Conservation (phyloP, 305 asterid genomes). For the Fraxinus dipetala region DNA sequence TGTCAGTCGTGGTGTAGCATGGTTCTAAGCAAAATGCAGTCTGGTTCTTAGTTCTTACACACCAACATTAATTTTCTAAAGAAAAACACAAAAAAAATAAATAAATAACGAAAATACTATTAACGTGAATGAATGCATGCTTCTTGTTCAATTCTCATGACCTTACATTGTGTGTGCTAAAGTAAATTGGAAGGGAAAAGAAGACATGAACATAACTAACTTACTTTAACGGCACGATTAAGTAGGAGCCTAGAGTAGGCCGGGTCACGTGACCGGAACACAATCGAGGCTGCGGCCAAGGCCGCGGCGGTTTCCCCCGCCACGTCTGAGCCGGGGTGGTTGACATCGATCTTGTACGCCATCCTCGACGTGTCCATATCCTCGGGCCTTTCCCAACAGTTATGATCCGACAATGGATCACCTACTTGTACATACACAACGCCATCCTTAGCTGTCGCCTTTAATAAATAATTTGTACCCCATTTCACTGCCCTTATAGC, state of each 20-base stretch:
- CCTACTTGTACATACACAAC: constrained; percentile 71
- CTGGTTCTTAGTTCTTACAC: background rate
- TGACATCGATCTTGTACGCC: constrained; percentile 55
- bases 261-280: constrained; percentile 61
- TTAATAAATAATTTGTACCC: constrained; percentile 71
- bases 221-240: constrained; percentile 67
- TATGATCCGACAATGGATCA: constrained; percentile 68
- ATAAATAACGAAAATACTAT: background rate
- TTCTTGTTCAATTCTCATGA: background rate
- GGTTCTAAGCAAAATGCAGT: background rate
- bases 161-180: background rate
- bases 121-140: background rate
- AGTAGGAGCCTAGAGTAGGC: constrained; percentile 66
- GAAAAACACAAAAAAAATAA: background rate
- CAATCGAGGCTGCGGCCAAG: constrained; percentile 82
- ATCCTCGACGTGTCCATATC: constrained; percentile 72
- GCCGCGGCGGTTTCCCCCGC: constrained; percentile 89
- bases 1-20: no score
- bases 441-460: constrained; percentile 63
- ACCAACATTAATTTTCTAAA: background rate
- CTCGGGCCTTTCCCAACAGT: constrained; percentile 82
- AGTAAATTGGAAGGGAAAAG: background rate
- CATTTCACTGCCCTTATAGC: constrained; percentile 68
- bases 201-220: background rate
- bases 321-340: constrained; percentile 72